Evolutionary conservation across 495 filamentous ascomycete species (phyloP).

Genomic region (Penicillium cinerascens): DNA sequence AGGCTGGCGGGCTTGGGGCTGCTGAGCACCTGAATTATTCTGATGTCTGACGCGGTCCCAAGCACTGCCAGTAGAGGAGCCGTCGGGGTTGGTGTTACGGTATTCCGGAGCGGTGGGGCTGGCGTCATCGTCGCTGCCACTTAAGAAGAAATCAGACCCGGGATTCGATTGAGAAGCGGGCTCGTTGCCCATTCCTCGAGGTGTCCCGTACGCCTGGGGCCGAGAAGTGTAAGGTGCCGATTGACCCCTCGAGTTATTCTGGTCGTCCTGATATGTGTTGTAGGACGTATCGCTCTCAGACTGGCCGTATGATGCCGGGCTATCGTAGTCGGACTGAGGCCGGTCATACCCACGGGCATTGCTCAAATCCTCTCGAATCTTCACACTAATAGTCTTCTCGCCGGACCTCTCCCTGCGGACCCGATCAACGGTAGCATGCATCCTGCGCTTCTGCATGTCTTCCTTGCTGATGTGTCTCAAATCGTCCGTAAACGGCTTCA

Average conservation of each 20-base stretch:
- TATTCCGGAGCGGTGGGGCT: slow-evolving; percentile 41
- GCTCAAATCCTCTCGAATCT: slow-evolving; percentile 3
- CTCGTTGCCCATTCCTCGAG: background rate
- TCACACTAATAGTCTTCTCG: slow-evolving; percentile 3
- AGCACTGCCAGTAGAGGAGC: slow-evolving; percentile 23
- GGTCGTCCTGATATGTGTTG: background rate
- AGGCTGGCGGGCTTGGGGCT: slow-evolving; percentile 7
- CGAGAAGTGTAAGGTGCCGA: background rate
- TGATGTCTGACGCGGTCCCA: slow-evolving; percentile 43
- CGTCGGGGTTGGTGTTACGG: slow-evolving; percentile 16
- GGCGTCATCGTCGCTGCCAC: slow-evolving; percentile 33
- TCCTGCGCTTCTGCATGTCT: slow-evolving; percentile 24
- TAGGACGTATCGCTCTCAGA: slow-evolving; percentile 5
- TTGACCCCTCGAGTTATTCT: background rate
- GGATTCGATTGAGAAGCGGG: slow-evolving; percentile 2
- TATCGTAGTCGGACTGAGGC: slow-evolving; percentile 4
- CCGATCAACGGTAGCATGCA: slow-evolving; percentile 15
- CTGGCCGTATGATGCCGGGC: background rate
- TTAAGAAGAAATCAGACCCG: slow-evolving; percentile 26
- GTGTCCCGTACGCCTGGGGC: background rate
- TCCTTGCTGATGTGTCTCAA: slow-evolving; percentile 16
- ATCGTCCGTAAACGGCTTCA: slow-evolving; percentile 23
- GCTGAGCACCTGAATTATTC: slow-evolving; percentile 12
- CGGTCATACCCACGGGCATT: background rate
- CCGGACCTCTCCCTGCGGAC: slow-evolving; percentile 3